Base-by-base conservation (phyloP, 257 asterid genomes). In the Jaltomata sinuosa region DNA sequence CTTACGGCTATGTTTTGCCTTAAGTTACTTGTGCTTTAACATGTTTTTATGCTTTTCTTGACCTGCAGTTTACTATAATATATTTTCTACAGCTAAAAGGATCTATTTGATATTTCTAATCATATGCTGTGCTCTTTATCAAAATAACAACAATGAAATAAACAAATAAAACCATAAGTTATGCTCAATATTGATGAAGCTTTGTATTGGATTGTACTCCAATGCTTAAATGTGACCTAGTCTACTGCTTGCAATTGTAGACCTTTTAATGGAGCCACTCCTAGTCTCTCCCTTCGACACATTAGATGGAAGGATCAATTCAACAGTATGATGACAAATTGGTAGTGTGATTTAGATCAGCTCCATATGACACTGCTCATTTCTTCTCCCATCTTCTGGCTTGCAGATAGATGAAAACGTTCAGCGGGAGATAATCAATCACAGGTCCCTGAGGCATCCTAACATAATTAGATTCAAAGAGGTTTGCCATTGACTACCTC, bases 321-420 rank as follows among this genome's bases (percentile, higher is more conserved):
- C 80, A 74, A 74, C 36, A 74, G 34, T 45, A 74, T 74, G 80
- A 74, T 74, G 80, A 74, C 34, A 22, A 74, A 57, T 74, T 74
- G 0, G 32, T 76, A 27, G 62, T 27, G 81, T 19, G 38, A n/a
- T 27, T 15, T 47, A 74, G 25, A 27, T 47, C 27, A 16, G 61
- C 27, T 76, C 25, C 42, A 47, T 76, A 47, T 47, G 57, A 22
- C 25, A 47, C 81, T 76, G 81, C 42, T 47, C 61, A 47, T 76
- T 74, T 74, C 22, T 74, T 74, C 27, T 25, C 81, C 81, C 42
- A 8, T 36, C 81, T 87, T 86, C 76, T 74, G 57, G 61, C 61
- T 84, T 88, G 89, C 93, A 95, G 98, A 95, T 95, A 69, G 98
- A 93, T 88, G 98, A 93, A 87, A 95, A 95, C 86, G 98, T 95